Base-by-base conservation (phyloP, 345 rosid species). In the Cardamine occulta region DNA sequence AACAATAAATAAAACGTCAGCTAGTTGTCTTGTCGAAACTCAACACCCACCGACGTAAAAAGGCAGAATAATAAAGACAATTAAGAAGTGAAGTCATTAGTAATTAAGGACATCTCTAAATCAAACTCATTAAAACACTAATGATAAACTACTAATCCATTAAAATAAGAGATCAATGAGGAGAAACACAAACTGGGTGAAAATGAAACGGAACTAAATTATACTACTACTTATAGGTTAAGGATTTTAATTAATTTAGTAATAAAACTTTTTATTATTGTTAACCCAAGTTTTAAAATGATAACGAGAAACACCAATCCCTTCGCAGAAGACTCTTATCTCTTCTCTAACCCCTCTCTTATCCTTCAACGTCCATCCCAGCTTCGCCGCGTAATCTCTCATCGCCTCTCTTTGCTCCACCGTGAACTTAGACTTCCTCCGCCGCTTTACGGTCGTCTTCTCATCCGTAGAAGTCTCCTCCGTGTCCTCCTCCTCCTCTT, bases 221-320 rank as follows among this genome's bases (percentile, higher is more conserved):
- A 53, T 23, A 47, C 24, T 7, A 24, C 31, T 26, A 26, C 4
- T 21, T 24, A 24, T 5, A 19, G 24, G 23, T 5, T 39, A 65
- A 58, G 12, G 63, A 23, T 26, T 35, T 3, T 37, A 24, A 52
- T 32, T 54, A 51, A 57, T 71, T 70, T 64, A 73, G 65, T 40
- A 58, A 73, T 75, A 75, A 57, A 72, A 61, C 75, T 70, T 80
- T 56, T 83, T 83, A 70, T 77, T 77, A 63, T 83, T 80, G 65
- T 83, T 80, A 14, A 83, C 67, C 85, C 85, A 83, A 54, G 74
- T 80, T 71, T 80, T 83, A 71, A 83, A 83, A 63, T 12, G 53
- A 55, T 61, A 56, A 73, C 80, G 80, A 63, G 77, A 40, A 21
- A 83, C 83, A 45, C 83, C 85, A 62, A 80, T 83, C 34, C 76